A percentile compares a stretch with the other conserved stretches of the same genome.
These are phyloP conservation scores for Myxozyma kluyveri DNA, from an alignment of 805 yeast species.

Conservation along the genomic window DNA sequence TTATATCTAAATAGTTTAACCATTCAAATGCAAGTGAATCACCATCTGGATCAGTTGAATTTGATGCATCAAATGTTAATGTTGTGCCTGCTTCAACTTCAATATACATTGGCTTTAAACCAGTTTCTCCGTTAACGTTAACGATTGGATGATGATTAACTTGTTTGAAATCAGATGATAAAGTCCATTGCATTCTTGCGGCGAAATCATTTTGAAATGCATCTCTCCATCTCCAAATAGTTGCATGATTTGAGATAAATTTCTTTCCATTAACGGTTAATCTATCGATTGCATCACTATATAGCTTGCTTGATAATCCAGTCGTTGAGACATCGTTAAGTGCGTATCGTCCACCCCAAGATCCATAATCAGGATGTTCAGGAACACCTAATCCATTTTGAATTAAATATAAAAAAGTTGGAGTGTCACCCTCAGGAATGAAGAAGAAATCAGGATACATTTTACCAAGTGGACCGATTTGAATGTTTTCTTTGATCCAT, in stretches of 20 bases:
- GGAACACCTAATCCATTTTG: conserved; percentile 12
- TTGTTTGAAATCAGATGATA: neutral
- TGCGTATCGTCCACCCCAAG: conserved; percentile 9
- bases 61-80: conserved; percentile 3
- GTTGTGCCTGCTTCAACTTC: neutral
- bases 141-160: conserved; percentile 7
- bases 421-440: conserved; percentile 10
- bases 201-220: conserved; percentile 11
- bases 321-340: neutral
- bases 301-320: neutral
- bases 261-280: conserved; percentile 1
- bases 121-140: conserved; percentile 2
- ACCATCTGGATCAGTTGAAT: conserved; percentile 7
- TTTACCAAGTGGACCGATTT: conserved; percentile 7
- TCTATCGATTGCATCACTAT: conserved; percentile 4
- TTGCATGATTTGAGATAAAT: conserved; percentile 4
- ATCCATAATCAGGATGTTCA: conserved; percentile 6
- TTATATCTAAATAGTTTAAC: conserved; percentile 3
- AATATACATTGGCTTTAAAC: neutral
- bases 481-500: conserved; percentile 10
- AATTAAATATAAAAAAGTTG: conserved; percentile 9
- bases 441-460: conserved; percentile 2
- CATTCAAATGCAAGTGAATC: conserved; percentile 3
- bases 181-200: conserved; percentile 12
- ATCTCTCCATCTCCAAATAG: conserved; percentile 13